Base-by-base conservation (phyloP, 345 rosid genomes). In the Aquilaria sinensis region DNA sequence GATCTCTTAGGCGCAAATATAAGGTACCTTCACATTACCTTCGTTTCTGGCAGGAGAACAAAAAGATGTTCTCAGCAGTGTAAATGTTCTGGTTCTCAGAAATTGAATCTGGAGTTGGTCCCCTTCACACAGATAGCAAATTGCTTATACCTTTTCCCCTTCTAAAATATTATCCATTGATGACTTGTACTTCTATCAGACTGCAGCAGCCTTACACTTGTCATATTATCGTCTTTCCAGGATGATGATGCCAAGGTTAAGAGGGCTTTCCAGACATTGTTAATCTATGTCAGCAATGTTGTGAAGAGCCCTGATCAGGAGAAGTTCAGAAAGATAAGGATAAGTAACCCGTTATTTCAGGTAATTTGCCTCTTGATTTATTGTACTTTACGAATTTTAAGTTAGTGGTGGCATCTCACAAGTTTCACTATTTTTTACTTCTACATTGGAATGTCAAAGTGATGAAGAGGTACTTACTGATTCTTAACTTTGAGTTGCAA, bases 251-350 rank as follows among this genome's bases (percentile, higher is more conserved):
- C 75, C 65, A 62, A 67, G 65, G 90, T 83, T 51, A 74, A 63
- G 74, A 79, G 71, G 67, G 92, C 88, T 47, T 77, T 84, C 62
- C 86, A 83, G 63, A 86, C 96, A 10, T 92, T 93, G 61, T 66
- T 90, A 60, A 61, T 70, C 16, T 82, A 80, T 72, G 78, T 93
- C 14, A 78, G 89, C 41, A 90, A 93, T 53, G 81, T 72, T 12
- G 78, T 75, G 5, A 84, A 69, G 70, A 76, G 75, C 56, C 92
- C 93, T 31, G 75, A 73, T 14, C 73, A 64, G 46, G 94, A 90
- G 49, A 93, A 81, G 70, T 90, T 73, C 80, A 81, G 83, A 77
- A 85, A 81, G 77, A 89, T 89, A 46, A 81, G 91, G 46, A 43
- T 87, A 8, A 53, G 76, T 23, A 89, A 92, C 68, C 85, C 76